Evolutionary conservation across 768 basidiomycete species (phyloP), one percentile per base, ranked within the genome.

Genomic region (Tricholoma bakamatsutake): DNA sequence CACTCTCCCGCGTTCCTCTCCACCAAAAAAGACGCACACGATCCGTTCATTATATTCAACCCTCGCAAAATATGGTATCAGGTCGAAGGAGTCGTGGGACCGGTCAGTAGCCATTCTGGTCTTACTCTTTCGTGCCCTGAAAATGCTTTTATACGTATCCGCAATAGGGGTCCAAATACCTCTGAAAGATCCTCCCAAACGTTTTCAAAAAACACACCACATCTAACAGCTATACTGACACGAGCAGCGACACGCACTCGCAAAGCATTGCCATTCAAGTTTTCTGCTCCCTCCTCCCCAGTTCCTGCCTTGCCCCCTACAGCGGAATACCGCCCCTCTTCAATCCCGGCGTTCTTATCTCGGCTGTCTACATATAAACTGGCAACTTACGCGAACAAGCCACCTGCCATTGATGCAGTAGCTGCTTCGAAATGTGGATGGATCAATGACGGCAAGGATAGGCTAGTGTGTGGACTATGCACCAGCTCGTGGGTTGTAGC

Each of bases 371-470:
- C 90, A 1, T 93, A 80, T 69, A 92, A 86, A 66, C 78, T 93
- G 28, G 71, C 86, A 10, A 92, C 90, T 0, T 93, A 91, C 62
- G 77, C 85, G 15, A 88, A 87, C 59, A 93, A 93, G 66, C 88
- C 90, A 0, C 53, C 80, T 0, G 73, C 76, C 9, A 84, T 92
- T 28, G 82, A 93, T 55, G 85, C 90, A 1, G 88, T 92, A 12
- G 84, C 90, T 15, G 90, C 90, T 2, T 77, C 90, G 0, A 88
- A 81, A 67, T 89, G 87, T 64, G 90, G 90, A 1, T 93, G 90
- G 90, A 73, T 80, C 21, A 93, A 93, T 58, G 84, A 90, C 51
- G 88, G 88, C 42, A 90, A 88, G 68, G 90, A 92, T 56, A 76
- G 90, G 47, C 69, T 92, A 17, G 76, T 87, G 2, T 92, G 90